Percentiles rank a stretch among this genome's conserved stretches.
These are phyloP conservation scores for Lactuca sativa DNA, from an alignment of 129 eudicot genomes.

Conservation along the genomic window DNA sequence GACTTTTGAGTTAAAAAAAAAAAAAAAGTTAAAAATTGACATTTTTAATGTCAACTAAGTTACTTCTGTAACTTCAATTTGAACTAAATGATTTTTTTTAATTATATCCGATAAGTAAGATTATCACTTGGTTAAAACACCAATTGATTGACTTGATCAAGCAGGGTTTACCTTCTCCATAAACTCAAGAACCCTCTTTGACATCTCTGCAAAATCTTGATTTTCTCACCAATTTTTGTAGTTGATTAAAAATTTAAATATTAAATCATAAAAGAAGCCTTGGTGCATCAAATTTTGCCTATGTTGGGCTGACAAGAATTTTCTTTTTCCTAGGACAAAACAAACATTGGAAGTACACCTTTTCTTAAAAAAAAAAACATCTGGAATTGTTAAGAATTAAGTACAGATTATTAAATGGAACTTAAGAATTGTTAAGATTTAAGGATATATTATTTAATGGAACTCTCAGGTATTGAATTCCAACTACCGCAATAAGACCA, in stretches of 20 bases:
- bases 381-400: background rate
- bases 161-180: background rate
- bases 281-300: background rate
- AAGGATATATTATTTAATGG: constrained; percentile 2
- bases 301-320: too few species aligned
- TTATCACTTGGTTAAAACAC: background rate
- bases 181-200: too few species aligned
- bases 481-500: constrained; percentile 18
- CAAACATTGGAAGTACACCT: background rate
- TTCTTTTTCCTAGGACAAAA: too few species aligned
- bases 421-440: constrained; percentile 7
- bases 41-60: background rate
- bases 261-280: background rate
- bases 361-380: background rate
- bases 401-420: constrained; percentile 13
- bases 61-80: background rate
- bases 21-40: background rate
- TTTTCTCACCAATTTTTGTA: too few species aligned
- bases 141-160: background rate
- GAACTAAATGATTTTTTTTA: background rate
- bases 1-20: background rate
- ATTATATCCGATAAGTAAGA: background rate
- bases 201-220: too few species aligned
- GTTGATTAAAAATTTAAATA: too few species aligned
- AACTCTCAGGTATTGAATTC: background rate